phyloP scores from a whole-genome alignment of 495 filamentous ascomycete species.

The Ramalina intermedia region DNA sequence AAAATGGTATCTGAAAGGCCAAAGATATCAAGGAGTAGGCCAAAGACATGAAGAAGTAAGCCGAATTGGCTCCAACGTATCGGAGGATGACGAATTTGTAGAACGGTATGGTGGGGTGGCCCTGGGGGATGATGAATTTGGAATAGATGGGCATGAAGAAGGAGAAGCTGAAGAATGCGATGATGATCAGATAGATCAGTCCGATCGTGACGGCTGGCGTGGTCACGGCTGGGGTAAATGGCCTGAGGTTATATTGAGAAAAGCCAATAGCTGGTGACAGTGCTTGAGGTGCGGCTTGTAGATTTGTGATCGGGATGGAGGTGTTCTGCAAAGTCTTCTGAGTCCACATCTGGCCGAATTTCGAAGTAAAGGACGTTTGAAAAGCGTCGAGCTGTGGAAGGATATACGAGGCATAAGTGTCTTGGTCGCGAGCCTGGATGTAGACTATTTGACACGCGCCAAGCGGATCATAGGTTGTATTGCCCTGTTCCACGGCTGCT shows the following conservation, averaged over 20 bases:
- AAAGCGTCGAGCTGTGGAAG: constrained; percentile 33
- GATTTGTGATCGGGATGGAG: constrained; percentile 22
- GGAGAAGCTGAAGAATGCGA: constrained; percentile 57
- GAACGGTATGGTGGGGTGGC: constrained; percentile 45
- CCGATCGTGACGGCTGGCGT: constrained; percentile 51
- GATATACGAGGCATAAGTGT: constrained; percentile 38
- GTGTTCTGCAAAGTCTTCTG: constrained; percentile 26
- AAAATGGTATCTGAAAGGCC: constrained; percentile 52
- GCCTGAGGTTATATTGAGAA: constrained; percentile 44
- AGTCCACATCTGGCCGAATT: constrained; percentile 42
- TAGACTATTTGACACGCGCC: constrained; percentile 47
- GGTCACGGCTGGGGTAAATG: constrained; percentile 40
- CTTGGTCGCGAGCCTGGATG: constrained; percentile 44
- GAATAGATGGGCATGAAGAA: constrained; percentile 57
- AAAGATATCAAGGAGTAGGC: constrained; percentile 52
- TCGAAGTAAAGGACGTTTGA: constrained; percentile 26
- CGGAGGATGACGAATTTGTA: constrained; percentile 49
- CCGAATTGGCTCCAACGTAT: constrained; percentile 39
- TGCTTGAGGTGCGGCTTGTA: constrained; percentile 39
- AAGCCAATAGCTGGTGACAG: constrained; percentile 51
- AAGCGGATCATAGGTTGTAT: constrained; percentile 47
- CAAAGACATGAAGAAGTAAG: constrained; percentile 54
- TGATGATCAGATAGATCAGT: constrained; percentile 59
- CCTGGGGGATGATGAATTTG: constrained; percentile 32
- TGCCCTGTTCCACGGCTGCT: constrained; percentile 39